These are phyloP conservation scores for Pythium sp. DNA, from an alignment of 352 stramenopile genomes.

Conservation along the genomic window DNA sequence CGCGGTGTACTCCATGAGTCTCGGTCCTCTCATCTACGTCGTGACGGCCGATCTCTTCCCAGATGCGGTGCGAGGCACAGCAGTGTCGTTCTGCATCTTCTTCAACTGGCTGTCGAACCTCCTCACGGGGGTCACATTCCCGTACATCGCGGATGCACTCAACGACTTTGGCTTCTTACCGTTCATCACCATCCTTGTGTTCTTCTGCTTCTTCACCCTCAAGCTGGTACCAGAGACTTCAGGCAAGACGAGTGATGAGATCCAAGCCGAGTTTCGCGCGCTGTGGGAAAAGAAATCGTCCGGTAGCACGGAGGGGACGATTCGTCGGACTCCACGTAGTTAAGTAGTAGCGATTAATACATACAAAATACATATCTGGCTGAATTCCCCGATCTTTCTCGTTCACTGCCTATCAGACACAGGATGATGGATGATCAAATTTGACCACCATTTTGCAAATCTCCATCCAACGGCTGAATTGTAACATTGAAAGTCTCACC, in stretches of 20 bases:
- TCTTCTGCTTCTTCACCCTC: slow-evolving; percentile 48
- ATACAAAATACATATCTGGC: background rate
- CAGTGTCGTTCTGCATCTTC: slow-evolving; percentile 42
- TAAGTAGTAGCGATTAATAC: background rate
- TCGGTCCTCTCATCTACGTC: slow-evolving; percentile 55
- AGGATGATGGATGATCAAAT: background rate
- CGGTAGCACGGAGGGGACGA: background rate
- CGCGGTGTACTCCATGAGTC: slow-evolving; percentile 37
- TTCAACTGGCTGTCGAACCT: slow-evolving; percentile 57
- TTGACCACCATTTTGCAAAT: background rate
- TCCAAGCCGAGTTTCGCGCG: slow-evolving; percentile 43
- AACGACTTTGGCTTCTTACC: slow-evolving; percentile 41
- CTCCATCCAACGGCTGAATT: background rate
- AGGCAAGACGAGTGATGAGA: slow-evolving; percentile 57
- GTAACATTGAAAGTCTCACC: background rate
- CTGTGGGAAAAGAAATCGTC: background rate
- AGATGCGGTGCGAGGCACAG: slow-evolving; percentile 41
- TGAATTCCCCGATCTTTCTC: background rate
- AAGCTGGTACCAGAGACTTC: slow-evolving; percentile 53
- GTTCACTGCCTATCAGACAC: background rate
- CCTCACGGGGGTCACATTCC: slow-evolving; percentile 54
- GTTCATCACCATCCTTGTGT: slow-evolving; percentile 41
- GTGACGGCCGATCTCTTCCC: slow-evolving; percentile 60
- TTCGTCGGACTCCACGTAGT: background rate
- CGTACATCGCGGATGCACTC: slow-evolving; percentile 48